A percentile compares a stretch with the other conserved stretches of the same genome.
These are phyloP conservation scores for Davidsoniella neocaledoniae DNA, from an alignment of 2,329 filamentous ascomycete genomes.

Conservation along the genomic window DNA sequence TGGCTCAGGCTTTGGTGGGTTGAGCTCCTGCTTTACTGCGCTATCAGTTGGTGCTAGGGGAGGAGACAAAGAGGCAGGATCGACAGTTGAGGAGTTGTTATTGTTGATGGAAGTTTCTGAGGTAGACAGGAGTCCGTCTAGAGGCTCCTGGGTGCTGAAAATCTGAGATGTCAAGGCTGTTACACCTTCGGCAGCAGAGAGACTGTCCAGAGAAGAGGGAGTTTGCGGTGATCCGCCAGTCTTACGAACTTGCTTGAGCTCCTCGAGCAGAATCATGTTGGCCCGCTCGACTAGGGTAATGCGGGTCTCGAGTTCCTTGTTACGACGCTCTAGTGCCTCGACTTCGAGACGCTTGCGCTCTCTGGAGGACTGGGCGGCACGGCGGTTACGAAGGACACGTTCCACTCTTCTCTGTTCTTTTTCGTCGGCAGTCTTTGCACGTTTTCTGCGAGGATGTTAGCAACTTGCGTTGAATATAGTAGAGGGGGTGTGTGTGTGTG, in stretches of 20 bases:
- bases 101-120: background rate
- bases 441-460: slow-evolving; percentile 44
- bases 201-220: slow-evolving; percentile 26
- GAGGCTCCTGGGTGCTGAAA: slow-evolving; percentile 27
- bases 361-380: slow-evolving; percentile 87
- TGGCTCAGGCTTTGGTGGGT: slow-evolving; percentile 14
- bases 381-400: slow-evolving; percentile 88
- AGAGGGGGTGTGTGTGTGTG: too few species aligned
- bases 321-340: slow-evolving; percentile 65
- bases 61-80: slow-evolving; percentile 45
- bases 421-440: slow-evolving; percentile 95
- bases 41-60: slow-evolving; percentile 32
- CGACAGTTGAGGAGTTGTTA: slow-evolving; percentile 32
- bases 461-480: background rate
- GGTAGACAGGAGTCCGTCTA: slow-evolving; percentile 19
- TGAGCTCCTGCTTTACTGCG: slow-evolving; percentile 7
- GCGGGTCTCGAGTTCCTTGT: slow-evolving; percentile 50
- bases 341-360: slow-evolving; percentile 83
- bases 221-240: slow-evolving; percentile 25
- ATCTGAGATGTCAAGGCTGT: slow-evolving; percentile 37
- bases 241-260: slow-evolving; percentile 31
- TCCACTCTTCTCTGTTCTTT: slow-evolving; percentile 97
- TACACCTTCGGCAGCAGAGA: slow-evolving; percentile 29
- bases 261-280: slow-evolving; percentile 31
- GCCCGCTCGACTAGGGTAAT: slow-evolving; percentile 42